phyloP scores from a whole-genome alignment of 2,329 filamentous ascomycete species.

The Colletotrichum paranaense region DNA sequence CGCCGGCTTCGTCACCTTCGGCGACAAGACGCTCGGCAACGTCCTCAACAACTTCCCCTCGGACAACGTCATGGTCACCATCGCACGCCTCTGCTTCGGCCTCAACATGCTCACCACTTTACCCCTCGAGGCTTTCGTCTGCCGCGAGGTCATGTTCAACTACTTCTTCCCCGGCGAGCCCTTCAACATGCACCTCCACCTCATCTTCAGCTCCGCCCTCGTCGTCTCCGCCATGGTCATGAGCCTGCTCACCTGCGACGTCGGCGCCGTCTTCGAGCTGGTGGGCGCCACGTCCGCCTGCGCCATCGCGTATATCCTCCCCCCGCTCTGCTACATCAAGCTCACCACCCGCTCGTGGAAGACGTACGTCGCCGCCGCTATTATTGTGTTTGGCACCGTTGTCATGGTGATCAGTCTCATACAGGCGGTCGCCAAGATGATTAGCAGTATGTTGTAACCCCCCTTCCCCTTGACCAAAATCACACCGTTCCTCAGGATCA shows the following conservation, averaged over 20 bases:
- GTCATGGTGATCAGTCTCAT: slow-evolving; percentile 87
- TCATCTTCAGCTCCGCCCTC: slow-evolving; percentile 86
- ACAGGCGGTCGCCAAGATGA: slow-evolving; percentile 78
- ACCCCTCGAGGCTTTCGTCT: slow-evolving; percentile 96
- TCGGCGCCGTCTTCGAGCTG: slow-evolving; percentile 94
- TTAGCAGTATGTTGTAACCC: slow-evolving; percentile 51
- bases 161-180: slow-evolving; percentile 78
- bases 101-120: slow-evolving; percentile 99
- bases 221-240: slow-evolving; percentile 83
- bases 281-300: slow-evolving; percentile 96
- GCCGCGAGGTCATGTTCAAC: slow-evolving; percentile 93
- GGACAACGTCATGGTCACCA: slow-evolving; percentile 92
- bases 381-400: slow-evolving; percentile 80
- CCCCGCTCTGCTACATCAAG: slow-evolving; percentile 95
- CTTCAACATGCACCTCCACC: slow-evolving; percentile 85
- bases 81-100: slow-evolving; percentile 94
- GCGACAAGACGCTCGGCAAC: slow-evolving; percentile 91
- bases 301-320: slow-evolving; percentile 93
- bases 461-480: too few relatives aligned
- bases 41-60: slow-evolving; percentile 97
- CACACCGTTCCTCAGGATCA: neutral
- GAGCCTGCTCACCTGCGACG: slow-evolving; percentile 88
- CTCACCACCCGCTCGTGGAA: slow-evolving; percentile 82
- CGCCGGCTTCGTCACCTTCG: slow-evolving; percentile 91
- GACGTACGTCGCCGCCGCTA: slow-evolving; percentile 76